These are phyloP conservation scores for Galerina sulciceps DNA, from an alignment of 768 basidiomycete genomes.

Conservation along the genomic window DNA sequence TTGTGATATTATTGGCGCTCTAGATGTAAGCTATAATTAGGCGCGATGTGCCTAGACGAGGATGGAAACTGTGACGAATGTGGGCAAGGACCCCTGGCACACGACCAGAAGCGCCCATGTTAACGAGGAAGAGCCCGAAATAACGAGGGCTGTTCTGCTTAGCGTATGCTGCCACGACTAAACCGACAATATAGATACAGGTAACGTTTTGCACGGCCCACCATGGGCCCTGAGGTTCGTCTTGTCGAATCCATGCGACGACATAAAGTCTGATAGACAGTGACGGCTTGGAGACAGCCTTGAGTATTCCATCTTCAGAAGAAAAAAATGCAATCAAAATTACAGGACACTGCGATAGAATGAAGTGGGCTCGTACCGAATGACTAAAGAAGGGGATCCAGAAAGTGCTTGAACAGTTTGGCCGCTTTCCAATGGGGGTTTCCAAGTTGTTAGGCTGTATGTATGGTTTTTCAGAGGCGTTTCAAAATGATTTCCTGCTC, in stretches of 20 bases:
- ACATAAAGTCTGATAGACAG: too few species aligned
- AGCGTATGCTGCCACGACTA: conserved; percentile 32
- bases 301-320: conserved; percentile 13
- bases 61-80: conserved; percentile 22
- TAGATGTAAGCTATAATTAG: conserved; percentile 11
- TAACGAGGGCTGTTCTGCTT: conserved; percentile 32
- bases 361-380: conserved; percentile 26
- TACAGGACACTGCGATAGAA: too few species aligned
- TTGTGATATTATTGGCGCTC: conserved; percentile 40
- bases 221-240: conserved; percentile 34
- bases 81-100: conserved; percentile 42
- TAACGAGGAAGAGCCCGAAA: conserved; percentile 38
- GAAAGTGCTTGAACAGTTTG: conserved; percentile 38
- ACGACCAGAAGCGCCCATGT: conserved; percentile 36
- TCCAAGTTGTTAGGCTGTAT: too few species aligned
- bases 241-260: conserved; percentile 41
- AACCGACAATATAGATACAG: conserved; percentile 33
- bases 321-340: too few species aligned
- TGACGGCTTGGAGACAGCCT: conserved; percentile 38
- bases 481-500: too few species aligned
- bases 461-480: too few species aligned
- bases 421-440: too few species aligned
- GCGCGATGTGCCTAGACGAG: background rate
- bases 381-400: conserved; percentile 41
- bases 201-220: conserved; percentile 34